Evolutionary conservation across 2,329 filamentous ascomycete species (phyloP).

Genomic region (Beauveria australis): DNA sequence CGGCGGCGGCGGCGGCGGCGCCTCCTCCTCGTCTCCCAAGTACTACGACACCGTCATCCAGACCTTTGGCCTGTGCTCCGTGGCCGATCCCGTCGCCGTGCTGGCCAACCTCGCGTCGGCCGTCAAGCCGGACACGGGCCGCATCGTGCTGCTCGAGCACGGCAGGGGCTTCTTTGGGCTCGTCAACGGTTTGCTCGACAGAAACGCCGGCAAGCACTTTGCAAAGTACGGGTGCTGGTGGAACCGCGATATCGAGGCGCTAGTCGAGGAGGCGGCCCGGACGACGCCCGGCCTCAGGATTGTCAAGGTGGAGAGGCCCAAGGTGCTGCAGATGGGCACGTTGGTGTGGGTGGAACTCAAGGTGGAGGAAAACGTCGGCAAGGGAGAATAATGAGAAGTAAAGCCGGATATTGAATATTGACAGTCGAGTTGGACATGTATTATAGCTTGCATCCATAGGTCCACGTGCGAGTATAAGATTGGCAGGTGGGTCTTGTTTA

Average conservation of each 20-base stretch:
- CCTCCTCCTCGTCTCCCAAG: neutral
- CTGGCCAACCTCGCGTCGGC: conserved; percentile 44
- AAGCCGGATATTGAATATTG: neutral
- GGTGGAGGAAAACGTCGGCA: conserved; percentile 22
- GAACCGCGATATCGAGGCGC: conserved; percentile 53
- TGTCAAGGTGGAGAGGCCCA: conserved; percentile 44
- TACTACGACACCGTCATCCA: conserved; percentile 60
- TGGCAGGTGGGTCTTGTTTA: neutral
- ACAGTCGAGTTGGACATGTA: neutral
- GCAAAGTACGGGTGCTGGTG: conserved; percentile 58
- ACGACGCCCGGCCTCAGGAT: conserved; percentile 48
- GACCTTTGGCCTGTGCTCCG: conserved; percentile 58
- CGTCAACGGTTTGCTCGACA: conserved; percentile 49
- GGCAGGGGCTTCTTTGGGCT: conserved; percentile 47
- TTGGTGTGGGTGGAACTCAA: conserved; percentile 50
- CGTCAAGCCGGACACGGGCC: conserved; percentile 46
- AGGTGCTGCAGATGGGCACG: conserved; percentile 47
- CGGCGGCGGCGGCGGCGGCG: conserved; percentile 15
- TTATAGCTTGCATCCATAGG: neutral
- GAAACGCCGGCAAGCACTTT: conserved; percentile 46
- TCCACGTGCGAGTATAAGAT: neutral
- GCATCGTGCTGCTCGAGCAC: conserved; percentile 56
- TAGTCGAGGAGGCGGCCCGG: conserved; percentile 42
- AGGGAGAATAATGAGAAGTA: neutral
- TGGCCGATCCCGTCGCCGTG: conserved; percentile 46